Evolutionary conservation across 805 yeast genomes (phyloP), one percentile per base, ranked within the genome.

Genomic region (Kodamaea hsintzibuensis): DNA sequence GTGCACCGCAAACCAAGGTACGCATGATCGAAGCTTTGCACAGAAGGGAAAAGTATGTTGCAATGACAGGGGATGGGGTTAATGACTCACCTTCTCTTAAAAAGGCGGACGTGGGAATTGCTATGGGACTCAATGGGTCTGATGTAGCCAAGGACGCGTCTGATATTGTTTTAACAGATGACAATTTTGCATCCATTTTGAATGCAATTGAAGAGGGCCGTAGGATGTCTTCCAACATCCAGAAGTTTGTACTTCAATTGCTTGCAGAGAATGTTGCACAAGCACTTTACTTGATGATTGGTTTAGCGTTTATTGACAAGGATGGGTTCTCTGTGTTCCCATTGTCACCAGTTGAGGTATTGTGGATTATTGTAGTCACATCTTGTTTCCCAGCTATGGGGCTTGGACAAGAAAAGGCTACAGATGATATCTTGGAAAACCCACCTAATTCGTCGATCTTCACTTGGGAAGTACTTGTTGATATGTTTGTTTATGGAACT

Each of bases 1-100:
- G 93, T 72, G 88, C 93, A 3, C 95, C 93, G 2, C 86, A 84
- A 66, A 88, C 92, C 18, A 88, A 88, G 67, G 93, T 88, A 14
- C 77, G 91, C 58, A 84, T 88, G 86, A 86, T 88, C 61, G 91
- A 88, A 51, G 92, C 93, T 0, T 78, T 57, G 74, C 84, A 65
- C 79, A 67, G 78, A 33, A 62, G 77, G 42, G 60, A 59, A 9
- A 70, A 67, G 55, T 84, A 69, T 79, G 86, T 70, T 48, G 93
- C 93, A 16, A 88, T 88, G 93, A 86, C 91, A 27, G 91, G 91
- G 57, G 69, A 66, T 38, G 69, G 69, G 27, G 69, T 65, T n/a
- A 66, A 66, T 39, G 69, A 66, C 51, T 63, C 69, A 2, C 69
- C 69, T 1, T 65, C 69, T 2, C 55, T 66, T 47, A 63, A 64